Percentiles rank a stretch among this genome's conserved stretches.
Conservation (phyloP, 2,329 filamentous ascomycete genomes). For the Mollisiaceae sp. region DNA sequence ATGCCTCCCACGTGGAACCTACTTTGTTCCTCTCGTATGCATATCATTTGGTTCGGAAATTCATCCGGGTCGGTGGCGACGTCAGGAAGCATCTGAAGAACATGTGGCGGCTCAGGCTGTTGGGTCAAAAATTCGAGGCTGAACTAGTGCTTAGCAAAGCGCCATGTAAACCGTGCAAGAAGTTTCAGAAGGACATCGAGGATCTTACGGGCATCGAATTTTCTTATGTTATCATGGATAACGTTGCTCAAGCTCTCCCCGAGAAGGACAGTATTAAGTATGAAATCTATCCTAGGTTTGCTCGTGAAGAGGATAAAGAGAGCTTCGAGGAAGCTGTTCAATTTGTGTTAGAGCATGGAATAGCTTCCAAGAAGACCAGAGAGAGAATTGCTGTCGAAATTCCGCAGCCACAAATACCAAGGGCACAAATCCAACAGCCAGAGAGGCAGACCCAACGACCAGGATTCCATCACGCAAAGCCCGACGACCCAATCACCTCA, state of each 20-base stretch:
- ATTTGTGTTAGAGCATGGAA: background rate
- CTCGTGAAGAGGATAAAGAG: background rate
- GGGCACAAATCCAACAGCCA: background rate
- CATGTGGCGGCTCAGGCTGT: slow-evolving; percentile 7
- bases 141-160: slow-evolving; percentile 18
- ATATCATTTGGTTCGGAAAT: slow-evolving; percentile 7
- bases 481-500: background rate
- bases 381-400: background rate
- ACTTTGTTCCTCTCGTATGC: slow-evolving; percentile 21
- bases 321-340: background rate
- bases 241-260: slow-evolving; percentile 10
- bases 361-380: background rate
- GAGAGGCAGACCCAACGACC: background rate
- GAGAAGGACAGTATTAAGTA: background rate
- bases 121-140: slow-evolving; percentile 5
- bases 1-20: slow-evolving; percentile 18
- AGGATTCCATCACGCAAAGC: background rate
- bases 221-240: slow-evolving; percentile 5
- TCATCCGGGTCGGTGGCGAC: background rate
- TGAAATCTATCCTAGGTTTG: background rate
- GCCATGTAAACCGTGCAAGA: slow-evolving; percentile 10
- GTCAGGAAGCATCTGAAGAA: slow-evolving; percentile 8
- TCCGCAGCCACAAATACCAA: background rate
- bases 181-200: slow-evolving; percentile 20
- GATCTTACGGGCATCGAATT: slow-evolving; percentile 18